phyloP scores from a whole-genome alignment of 495 filamentous ascomycete species.

The Xylaria longipes region DNA sequence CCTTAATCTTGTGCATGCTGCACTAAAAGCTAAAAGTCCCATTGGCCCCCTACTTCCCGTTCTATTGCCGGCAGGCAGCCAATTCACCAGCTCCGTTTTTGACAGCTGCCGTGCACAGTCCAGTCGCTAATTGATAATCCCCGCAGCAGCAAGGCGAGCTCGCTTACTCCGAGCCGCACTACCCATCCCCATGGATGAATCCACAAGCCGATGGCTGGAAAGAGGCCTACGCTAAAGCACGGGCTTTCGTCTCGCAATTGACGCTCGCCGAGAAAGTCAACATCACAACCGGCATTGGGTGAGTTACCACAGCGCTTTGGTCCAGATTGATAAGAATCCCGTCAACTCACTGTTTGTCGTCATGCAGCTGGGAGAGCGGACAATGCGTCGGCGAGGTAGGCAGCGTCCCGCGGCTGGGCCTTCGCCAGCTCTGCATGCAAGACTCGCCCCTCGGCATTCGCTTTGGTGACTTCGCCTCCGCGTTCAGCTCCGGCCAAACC shows the following conservation, averaged over 20 bases:
- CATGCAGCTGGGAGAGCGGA: constrained; percentile 71
- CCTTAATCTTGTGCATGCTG: not conserved
- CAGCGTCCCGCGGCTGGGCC: constrained; percentile 74
- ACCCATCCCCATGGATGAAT: constrained; percentile 85
- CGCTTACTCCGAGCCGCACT: constrained; percentile 62
- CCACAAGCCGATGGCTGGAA: constrained; percentile 74
- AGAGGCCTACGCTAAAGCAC: constrained; percentile 77
- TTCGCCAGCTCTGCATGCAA: constrained; percentile 84
- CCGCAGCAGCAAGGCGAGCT: constrained; percentile 27
- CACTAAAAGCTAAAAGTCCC: too few species aligned
- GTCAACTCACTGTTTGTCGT: constrained; percentile 31
- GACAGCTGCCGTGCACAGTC: not conserved
- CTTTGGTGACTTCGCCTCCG: constrained; percentile 75
- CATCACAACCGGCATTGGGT: constrained; percentile 85
- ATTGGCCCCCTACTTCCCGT: not conserved
- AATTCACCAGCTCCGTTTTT: not conserved
- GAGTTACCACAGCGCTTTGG: constrained; percentile 31
- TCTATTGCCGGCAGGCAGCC: not conserved
- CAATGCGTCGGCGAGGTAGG: constrained; percentile 83
- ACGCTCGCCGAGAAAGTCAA: constrained; percentile 93
- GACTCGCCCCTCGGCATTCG: constrained; percentile 89
- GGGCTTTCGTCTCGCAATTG: constrained; percentile 79
- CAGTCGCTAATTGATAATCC: not conserved
- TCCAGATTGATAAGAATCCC: not conserved
- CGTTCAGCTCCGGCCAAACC: constrained; percentile 82